Percentiles rank a stretch among this genome's conserved stretches.
Conservation (phyloP, 1,139 yeast genomes). For the Blastobotrys elegans region DNA sequence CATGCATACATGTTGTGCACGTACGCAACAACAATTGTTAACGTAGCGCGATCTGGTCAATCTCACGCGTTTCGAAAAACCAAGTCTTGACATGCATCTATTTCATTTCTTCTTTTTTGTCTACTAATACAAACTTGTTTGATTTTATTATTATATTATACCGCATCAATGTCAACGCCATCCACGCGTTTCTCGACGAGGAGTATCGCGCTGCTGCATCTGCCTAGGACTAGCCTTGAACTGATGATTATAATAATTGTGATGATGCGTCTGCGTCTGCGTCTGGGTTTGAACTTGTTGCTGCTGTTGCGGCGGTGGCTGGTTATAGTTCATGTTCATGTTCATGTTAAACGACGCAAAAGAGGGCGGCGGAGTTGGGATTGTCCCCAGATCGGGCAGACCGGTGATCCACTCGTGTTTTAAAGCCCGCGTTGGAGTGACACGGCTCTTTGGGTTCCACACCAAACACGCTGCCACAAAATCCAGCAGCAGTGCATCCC, state of each 20-base stretch:
- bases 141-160: too few species aligned
- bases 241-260: not conserved
- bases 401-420: conserved; percentile 40
- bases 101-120: too few species aligned
- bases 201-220: conserved; percentile 19
- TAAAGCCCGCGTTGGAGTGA: conserved; percentile 43
- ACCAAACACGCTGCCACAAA: conserved; percentile 37
- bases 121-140: too few species aligned
- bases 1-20: too few species aligned
- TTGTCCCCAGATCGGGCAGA: not conserved
- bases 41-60: too few species aligned
- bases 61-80: too few species aligned
- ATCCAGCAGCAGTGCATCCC: conserved; percentile 31
- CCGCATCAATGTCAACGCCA: not conserved
- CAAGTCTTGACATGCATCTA: too few species aligned
- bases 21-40: too few species aligned
- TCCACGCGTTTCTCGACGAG: conserved; percentile 8
- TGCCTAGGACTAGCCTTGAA: conserved; percentile 18
- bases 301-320: not conserved
- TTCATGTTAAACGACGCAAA: not conserved
- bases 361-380: conserved; percentile 5
- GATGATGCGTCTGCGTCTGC: not conserved
- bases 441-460: conserved; percentile 54
- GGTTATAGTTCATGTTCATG: not conserved
- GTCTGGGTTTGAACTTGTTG: not conserved